Conservation (phyloP, 2,329 filamentous ascomycete genomes). For the Fusarium phyllophilum region DNA sequence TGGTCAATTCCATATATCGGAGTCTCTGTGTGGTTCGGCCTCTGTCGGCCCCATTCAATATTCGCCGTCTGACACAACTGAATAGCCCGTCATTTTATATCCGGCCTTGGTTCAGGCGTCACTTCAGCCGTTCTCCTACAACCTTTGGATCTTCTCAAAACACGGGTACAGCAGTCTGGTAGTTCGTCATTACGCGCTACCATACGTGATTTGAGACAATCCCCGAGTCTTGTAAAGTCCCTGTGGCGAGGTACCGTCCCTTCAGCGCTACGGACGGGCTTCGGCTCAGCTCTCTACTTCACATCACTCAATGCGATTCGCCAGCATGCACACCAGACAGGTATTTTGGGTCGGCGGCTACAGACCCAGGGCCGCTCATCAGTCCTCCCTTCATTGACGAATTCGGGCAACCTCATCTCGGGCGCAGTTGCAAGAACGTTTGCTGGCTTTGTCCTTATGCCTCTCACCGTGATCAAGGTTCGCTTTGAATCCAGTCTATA, state of each 20-base stretch:
- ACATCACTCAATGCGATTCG: conserved; percentile 85
- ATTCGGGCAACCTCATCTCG: conserved; percentile 84
- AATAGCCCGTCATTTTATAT: conserved; percentile 84
- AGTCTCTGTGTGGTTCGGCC: conserved; percentile 1
- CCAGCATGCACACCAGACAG: conserved; percentile 62
- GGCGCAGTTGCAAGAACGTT: conserved; percentile 86
- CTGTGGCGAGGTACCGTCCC: conserved; percentile 95
- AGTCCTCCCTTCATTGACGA: conserved; percentile 82
- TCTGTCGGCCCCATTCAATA: background rate
- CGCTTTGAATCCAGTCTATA: conserved; percentile 93
- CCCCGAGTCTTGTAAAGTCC: conserved; percentile 70
- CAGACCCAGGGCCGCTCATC: conserved; percentile 63
- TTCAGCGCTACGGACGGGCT: conserved; percentile 90
- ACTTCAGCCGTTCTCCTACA: conserved; percentile 91
- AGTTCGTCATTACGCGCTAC: conserved; percentile 67
- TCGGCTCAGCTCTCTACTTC: conserved; percentile 95
- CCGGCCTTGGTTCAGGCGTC: conserved; percentile 87
- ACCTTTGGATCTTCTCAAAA: conserved; percentile 96
- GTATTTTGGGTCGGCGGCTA: conserved; percentile 36
- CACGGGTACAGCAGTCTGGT: conserved; percentile 89
- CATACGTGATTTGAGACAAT: conserved; percentile 58
- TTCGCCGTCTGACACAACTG: conserved; percentile 30
- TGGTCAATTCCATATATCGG: background rate
- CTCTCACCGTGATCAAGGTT: conserved; percentile 95
- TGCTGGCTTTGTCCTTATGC: conserved; percentile 93